Percentiles rank a stretch among this genome's conserved stretches.
phyloP scores from a whole-genome alignment of 441 rosid species.

The Hura crepitans region DNA sequence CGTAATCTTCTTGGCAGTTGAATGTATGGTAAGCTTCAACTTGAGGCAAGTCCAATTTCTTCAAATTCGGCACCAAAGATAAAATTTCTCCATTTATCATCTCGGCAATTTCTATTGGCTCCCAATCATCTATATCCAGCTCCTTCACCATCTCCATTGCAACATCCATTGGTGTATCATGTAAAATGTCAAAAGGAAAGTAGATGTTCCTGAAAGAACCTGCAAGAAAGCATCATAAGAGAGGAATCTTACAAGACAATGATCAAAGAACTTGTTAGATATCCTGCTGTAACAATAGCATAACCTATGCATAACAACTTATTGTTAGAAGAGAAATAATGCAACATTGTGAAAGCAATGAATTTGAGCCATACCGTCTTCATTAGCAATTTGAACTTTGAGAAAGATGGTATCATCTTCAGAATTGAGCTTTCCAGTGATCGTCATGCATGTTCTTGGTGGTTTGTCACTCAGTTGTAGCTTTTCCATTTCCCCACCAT shows the following conservation, averaged over 20 bases:
- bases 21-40: conserved; percentile 25
- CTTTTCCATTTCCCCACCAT: conserved; percentile 39
- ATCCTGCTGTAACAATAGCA: no score
- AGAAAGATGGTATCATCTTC: conserved; percentile 44
- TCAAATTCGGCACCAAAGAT: conserved; percentile 47
- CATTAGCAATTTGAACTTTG: conserved; percentile 51
- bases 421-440: conserved; percentile 37
- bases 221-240: conserved; percentile 25
- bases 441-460: conserved; percentile 53
- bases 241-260: conserved; percentile 25
- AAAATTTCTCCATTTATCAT: conserved; percentile 53
- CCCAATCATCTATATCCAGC: conserved; percentile 53
- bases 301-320: no score
- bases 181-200: conserved; percentile 53
- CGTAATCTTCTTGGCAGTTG: conserved; percentile 43
- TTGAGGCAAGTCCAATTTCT: conserved; percentile 24
- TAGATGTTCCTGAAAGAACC: conserved; percentile 50
- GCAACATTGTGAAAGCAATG: background rate
- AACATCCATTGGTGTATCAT: conserved; percentile 56
- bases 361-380: conserved; percentile 28
- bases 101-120: conserved; percentile 49
- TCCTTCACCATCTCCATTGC: conserved; percentile 71
- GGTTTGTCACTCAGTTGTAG: conserved; percentile 43
- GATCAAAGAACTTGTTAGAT: background rate
- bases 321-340: background rate